A percentile compares a stretch with the other conserved stretches of the same genome.
Evolutionary conservation across 1,139 yeast species (phyloP).

Genomic region (Candida gigantensis): DNA sequence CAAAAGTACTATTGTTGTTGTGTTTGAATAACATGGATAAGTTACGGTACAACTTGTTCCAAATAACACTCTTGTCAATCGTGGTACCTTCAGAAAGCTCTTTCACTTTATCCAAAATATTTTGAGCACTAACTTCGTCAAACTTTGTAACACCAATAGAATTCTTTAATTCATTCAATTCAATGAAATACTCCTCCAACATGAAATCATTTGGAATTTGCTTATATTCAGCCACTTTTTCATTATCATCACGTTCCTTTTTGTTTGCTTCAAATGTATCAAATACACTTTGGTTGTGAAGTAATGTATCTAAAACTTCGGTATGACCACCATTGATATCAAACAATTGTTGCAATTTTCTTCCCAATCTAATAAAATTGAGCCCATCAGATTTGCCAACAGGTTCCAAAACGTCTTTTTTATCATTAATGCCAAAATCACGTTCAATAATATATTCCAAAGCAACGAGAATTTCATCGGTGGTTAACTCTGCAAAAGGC

Average conservation of each 20-base stretch:
- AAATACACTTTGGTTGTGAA: slow-evolving; percentile 28
- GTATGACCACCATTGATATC: slow-evolving; percentile 32
- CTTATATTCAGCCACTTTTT: slow-evolving; percentile 19
- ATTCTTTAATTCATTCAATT: slow-evolving; percentile 29
- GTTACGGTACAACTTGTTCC: slow-evolving; percentile 33
- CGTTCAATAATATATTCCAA: slow-evolving; percentile 20
- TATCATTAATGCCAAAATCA: too few relatives aligned
- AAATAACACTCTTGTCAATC: slow-evolving; percentile 22
- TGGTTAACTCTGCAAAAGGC: slow-evolving; percentile 7
- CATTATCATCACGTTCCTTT: slow-evolving; percentile 2
- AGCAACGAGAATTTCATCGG: slow-evolving; percentile 17
- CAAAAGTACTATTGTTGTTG: slow-evolving; percentile 33
- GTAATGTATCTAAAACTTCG: slow-evolving; percentile 33
- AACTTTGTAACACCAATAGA: slow-evolving; percentile 17
- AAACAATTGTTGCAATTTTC: slow-evolving; percentile 25
- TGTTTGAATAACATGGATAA: slow-evolving; percentile 33
- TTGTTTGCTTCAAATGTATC: slow-evolving; percentile 13
- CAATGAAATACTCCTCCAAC: slow-evolving; percentile 36
- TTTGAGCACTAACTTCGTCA: slow-evolving; percentile 11
- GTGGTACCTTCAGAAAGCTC: slow-evolving; percentile 13
- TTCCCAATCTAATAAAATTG: slow-evolving; percentile 23
- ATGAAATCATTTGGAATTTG: slow-evolving; percentile 41
- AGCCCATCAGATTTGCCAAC: slow-evolving; percentile 21
- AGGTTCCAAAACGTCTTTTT: slow-evolving; percentile 25
- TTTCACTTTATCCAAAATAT: slow-evolving; percentile 12